Evolutionary conservation across 2,329 filamentous ascomycete species (phyloP), one percentile per base, ranked within the genome.

Genomic region (Zymoseptoria crescenta): DNA sequence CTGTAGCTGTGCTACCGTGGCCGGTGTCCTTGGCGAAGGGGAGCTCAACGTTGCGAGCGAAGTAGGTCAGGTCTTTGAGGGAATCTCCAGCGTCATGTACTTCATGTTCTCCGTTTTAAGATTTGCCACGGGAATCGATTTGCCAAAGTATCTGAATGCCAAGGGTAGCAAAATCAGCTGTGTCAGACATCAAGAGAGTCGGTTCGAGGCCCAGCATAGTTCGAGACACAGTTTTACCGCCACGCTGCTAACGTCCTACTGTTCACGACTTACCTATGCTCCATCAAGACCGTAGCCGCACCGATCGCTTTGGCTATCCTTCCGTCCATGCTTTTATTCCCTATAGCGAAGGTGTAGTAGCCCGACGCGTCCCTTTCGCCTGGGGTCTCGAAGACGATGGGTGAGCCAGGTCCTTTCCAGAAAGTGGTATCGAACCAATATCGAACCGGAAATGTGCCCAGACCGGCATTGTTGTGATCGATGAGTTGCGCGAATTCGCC

Each of bases 131-230:
- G 83, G 82, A 2, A 78, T 78, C 4, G 81, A 84, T 16, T 76
- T 74, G 4, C 83, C 83, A 77, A 79, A 85, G 69, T 82, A 85
- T 41, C 82, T 77, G 66, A n/a, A n/a, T n/a, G n/a, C n/a, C n/a
- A n/a, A n/a, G n/a, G n/a, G n/a, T n/a, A n/a, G n/a, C n/a, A n/a
- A n/a, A n/a, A n/a, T n/a, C n/a, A n/a, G n/a, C n/a, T n/a, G n/a
- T n/a, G n/a, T n/a, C n/a, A n/a, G n/a, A n/a, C n/a, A n/a, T n/a
- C n/a, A n/a, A n/a, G n/a, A n/a, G n/a, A n/a, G n/a, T n/a, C n/a
- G n/a, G n/a, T n/a, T n/a, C n/a, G n/a, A n/a, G n/a, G n/a, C n/a
- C n/a, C n/a, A n/a, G n/a, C n/a, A n/a, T n/a, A n/a, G n/a, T n/a
- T n/a, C n/a, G n/a, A n/a, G n/a, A n/a, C n/a, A n/a, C n/a, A n/a